Percentiles rank a stretch among this genome's conserved stretches.
These are phyloP conservation scores for Diaporthe velutina DNA, from an alignment of 2,329 filamentous ascomycete species.

Conservation along the genomic window DNA sequence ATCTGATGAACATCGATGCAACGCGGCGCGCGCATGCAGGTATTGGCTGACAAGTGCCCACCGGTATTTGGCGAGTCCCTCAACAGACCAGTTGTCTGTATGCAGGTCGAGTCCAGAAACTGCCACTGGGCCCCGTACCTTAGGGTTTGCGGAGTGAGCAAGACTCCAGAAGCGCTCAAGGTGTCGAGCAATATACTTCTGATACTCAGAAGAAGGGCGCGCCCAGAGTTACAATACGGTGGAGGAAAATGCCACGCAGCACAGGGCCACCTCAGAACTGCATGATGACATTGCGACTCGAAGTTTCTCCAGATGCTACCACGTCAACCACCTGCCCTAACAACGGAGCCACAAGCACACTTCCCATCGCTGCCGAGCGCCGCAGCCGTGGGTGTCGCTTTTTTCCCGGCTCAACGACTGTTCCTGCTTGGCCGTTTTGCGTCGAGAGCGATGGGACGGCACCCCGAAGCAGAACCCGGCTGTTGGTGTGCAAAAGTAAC, in stretches of 20 bases:
- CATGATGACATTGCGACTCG: conserved; percentile 24
- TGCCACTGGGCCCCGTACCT: not conserved
- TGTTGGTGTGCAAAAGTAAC: conserved; percentile 28
- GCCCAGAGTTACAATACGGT: conserved; percentile 11
- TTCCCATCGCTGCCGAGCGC: not conserved
- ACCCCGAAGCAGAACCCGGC: conserved; percentile 18
- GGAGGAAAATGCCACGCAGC: conserved; percentile 24
- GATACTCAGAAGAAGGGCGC: not conserved
- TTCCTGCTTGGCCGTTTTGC: conserved; percentile 26
- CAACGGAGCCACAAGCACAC: conserved; percentile 6
- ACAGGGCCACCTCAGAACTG: conserved; percentile 19
- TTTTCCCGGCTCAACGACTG: conserved; percentile 1
- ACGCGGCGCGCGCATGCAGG: conserved; percentile 22
- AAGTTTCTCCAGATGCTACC: conserved; percentile 28
- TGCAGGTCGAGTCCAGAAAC: conserved; percentile 12
- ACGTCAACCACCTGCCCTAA: conserved; percentile 20
- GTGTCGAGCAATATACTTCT: conserved; percentile 14
- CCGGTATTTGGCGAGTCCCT: conserved; percentile 19
- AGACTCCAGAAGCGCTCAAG: conserved; percentile 4
- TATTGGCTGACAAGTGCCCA: conserved; percentile 29
- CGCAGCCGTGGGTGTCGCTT: not conserved
- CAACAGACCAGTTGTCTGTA: conserved; percentile 25
- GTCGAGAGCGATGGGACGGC: conserved; percentile 25
- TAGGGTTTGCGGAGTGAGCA: conserved; percentile 1
- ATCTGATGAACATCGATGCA: conserved; percentile 22